A percentile compares a stretch with the other conserved stretches of the same genome.
Evolutionary conservation across 2,329 filamentous ascomycete species (phyloP).

Genomic region (Zopfia rhizophila): DNA sequence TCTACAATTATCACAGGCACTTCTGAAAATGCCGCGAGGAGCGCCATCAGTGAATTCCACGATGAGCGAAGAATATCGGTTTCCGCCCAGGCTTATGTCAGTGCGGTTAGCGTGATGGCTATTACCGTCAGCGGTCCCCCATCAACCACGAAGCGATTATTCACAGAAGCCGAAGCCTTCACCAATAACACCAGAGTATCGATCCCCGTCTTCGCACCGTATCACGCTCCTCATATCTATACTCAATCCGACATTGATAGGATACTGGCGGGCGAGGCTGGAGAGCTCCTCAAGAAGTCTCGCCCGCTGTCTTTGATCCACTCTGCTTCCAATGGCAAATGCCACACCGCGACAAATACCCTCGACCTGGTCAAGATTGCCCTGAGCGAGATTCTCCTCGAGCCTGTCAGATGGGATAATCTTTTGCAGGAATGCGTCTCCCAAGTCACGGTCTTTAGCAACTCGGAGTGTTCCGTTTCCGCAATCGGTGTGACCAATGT

Average conservation of each 20-base stretch:
- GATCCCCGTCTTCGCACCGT: slow-evolving; percentile 67
- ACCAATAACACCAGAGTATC: slow-evolving; percentile 62
- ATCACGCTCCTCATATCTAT: slow-evolving; percentile 68
- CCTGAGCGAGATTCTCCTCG: slow-evolving; percentile 58
- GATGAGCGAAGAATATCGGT: slow-evolving; percentile 61
- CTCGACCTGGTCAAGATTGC: slow-evolving; percentile 57
- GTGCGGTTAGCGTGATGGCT: slow-evolving; percentile 68
- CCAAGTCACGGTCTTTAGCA: slow-evolving; percentile 56
- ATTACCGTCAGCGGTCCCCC: slow-evolving; percentile 70
- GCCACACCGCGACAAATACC: slow-evolving; percentile 57
- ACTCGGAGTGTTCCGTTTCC: slow-evolving; percentile 56
- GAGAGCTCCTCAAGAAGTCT: slow-evolving; percentile 54
- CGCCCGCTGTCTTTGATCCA: slow-evolving; percentile 57
- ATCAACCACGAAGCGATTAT: slow-evolving; percentile 62
- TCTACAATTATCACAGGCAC: slow-evolving; percentile 68
- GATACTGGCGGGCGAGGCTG: slow-evolving; percentile 57
- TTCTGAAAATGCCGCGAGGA: slow-evolving; percentile 62
- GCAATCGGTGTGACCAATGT: slow-evolving; percentile 64
- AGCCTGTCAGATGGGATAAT: slow-evolving; percentile 61
- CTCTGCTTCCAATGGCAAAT: slow-evolving; percentile 59
- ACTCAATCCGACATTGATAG: slow-evolving; percentile 61
- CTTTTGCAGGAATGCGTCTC: slow-evolving; percentile 60
- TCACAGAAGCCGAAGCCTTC: slow-evolving; percentile 60
- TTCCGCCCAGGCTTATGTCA: slow-evolving; percentile 65
- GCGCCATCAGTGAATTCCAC: slow-evolving; percentile 68